Conservation (phyloP, 1,284 basidiomycete genomes). For the Ustilago esculenta region DNA sequence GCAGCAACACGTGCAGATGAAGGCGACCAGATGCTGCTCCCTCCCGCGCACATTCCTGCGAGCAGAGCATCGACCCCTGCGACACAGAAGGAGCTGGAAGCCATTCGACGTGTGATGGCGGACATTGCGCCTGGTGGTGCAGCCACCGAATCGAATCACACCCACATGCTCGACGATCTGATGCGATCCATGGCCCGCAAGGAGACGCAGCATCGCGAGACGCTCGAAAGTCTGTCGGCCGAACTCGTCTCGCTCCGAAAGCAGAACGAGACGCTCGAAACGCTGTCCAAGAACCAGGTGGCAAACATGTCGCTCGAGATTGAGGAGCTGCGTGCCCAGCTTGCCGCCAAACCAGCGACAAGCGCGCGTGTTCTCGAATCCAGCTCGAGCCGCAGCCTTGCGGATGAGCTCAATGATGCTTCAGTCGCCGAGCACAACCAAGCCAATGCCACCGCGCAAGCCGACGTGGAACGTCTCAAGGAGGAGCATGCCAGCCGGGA, state of each 20-base stretch:
- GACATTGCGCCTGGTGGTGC: not conserved
- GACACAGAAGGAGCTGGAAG: conserved; percentile 41
- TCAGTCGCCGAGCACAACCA: conserved; percentile 28
- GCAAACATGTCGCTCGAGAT: conserved; percentile 81
- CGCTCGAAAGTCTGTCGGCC: conserved; percentile 76
- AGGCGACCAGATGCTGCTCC: conserved; percentile 1
- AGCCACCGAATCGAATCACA: conserved; percentile 15
- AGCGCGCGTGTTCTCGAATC: conserved; percentile 50
- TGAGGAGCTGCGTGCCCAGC: conserved; percentile 76
- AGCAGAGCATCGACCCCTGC: conserved; percentile 27
- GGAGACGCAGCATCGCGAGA: conserved; percentile 82
- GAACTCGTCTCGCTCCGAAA: conserved; percentile 77
- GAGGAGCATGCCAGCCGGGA: conserved; percentile 26
- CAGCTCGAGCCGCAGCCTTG: conserved; percentile 72
- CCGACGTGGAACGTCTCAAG: conserved; percentile 19
- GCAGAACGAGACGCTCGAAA: conserved; percentile 80
- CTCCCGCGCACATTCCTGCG: not conserved
- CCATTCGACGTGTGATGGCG: conserved; percentile 33
- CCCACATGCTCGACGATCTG: conserved; percentile 47
- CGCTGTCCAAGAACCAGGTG: conserved; percentile 82
- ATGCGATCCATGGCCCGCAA: conserved; percentile 86
- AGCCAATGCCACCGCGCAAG: not conserved
- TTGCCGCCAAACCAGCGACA: conserved; percentile 65
- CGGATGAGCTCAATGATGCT: conserved; percentile 78
- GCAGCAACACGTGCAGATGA: not conserved